A percentile compares a stretch with the other conserved stretches of the same genome.
phyloP scores from a whole-genome alignment of 345 rosid species.

The Iberis pinnata region DNA sequence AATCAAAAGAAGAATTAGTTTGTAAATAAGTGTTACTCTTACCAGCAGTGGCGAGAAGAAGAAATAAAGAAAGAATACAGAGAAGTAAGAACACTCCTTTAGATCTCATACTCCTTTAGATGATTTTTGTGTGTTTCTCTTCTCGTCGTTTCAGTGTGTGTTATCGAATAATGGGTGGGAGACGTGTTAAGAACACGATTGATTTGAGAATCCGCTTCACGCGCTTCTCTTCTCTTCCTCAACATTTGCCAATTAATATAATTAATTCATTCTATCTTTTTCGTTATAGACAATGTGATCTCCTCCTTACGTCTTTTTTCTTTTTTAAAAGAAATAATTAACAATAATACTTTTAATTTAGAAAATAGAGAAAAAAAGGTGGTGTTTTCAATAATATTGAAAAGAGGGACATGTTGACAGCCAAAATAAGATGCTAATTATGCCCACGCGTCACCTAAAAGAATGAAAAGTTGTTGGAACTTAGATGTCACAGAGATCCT shows the following conservation, averaged over 20 bases:
- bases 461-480: too few relatives aligned
- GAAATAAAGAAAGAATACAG: constrained; percentile 23
- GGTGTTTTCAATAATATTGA: too few relatives aligned
- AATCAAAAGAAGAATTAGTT: neutral
- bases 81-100: constrained; percentile 20
- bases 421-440: too few relatives aligned
- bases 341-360: too few relatives aligned
- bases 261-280: too few relatives aligned
- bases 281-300: too few relatives aligned
- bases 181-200: constrained; percentile 15
- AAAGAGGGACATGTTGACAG: too few relatives aligned
- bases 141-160: neutral
- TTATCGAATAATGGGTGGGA: neutral
- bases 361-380: too few relatives aligned
- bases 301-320: neutral
- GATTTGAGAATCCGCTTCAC: constrained; percentile 13
- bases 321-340: neutral
- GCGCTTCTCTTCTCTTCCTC: constrained; percentile 25
- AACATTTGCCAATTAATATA: too few relatives aligned
- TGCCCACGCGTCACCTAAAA: too few relatives aligned
- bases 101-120: constrained; percentile 29
- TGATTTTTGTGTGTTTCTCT: neutral
- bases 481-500: too few relatives aligned
- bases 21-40: neutral
- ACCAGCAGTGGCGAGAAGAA: constrained; percentile 36